These are phyloP conservation scores for Friedmanniomyces simplex DNA, from an alignment of 495 filamentous ascomycete species.

Conservation along the genomic window DNA sequence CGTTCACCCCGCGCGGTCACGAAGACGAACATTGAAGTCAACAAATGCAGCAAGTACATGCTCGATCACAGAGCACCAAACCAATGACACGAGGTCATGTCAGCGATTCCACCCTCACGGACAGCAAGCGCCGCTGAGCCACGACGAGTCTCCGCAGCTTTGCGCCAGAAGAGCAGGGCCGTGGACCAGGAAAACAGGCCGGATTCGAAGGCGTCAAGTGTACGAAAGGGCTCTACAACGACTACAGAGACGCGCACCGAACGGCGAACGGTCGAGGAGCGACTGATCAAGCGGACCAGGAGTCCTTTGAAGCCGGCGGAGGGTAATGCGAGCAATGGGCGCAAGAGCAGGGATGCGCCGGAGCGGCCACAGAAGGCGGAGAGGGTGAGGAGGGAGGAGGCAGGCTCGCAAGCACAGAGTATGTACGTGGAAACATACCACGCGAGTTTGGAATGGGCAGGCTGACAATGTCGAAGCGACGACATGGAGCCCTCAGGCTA, in stretches of 20 bases:
- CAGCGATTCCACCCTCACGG: conserved; percentile 9
- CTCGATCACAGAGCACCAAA: too few relatives aligned
- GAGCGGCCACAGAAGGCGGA: conserved; percentile 7
- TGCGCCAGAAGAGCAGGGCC: conserved; percentile 11
- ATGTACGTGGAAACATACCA: conserved; percentile 10
- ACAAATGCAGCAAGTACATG: background rate
- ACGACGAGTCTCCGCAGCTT: conserved; percentile 10
- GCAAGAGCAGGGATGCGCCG: conserved; percentile 1
- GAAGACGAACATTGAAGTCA: background rate
- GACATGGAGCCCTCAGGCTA: conserved; percentile 76
- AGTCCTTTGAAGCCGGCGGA: conserved; percentile 9
- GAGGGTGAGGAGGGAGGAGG: conserved; percentile 1
- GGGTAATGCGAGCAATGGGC: conserved; percentile 2
- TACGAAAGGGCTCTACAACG: conserved; percentile 8
- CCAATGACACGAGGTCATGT: conserved; percentile 3
- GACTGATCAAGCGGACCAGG: conserved; percentile 7
- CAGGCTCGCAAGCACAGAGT: background rate
- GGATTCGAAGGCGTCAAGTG: conserved; percentile 9
- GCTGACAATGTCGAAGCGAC: conserved; percentile 17
- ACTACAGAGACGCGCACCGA: conserved; percentile 14
- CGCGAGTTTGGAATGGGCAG: conserved; percentile 9
- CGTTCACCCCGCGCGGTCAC: conserved; percentile 7
- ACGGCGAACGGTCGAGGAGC: conserved; percentile 6
- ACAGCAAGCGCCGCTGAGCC: conserved; percentile 10
- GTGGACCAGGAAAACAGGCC: conserved; percentile 5